Evolutionary conservation across 2,329 filamentous ascomycete species (phyloP), one percentile per base, ranked within the genome.

Genomic region (Ophiostoma ulmi): DNA sequence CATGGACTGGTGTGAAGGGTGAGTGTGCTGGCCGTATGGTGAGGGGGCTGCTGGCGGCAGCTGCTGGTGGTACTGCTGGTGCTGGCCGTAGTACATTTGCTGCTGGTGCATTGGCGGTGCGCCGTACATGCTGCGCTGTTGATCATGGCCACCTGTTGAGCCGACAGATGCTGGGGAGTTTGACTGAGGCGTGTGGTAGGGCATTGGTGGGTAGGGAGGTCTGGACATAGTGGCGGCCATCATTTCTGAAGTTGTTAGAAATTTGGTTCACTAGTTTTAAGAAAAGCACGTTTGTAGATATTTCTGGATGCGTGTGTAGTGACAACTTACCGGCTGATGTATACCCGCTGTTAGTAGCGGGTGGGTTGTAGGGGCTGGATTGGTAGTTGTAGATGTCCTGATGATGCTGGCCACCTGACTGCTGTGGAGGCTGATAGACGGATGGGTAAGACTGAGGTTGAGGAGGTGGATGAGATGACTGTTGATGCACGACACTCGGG

Each of bases 141-240:
- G 92, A 78, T 98, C 94, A 80, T 97, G 93, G 71, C 89, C 87
- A 71, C 93, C 92, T 31, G 93, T 90, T 44, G 94, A 97, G 74
- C 94, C 91, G 76, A 97, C 94, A 68, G 94, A 97, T 55, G 93
- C 92, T 67, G 94, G 94, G 70, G 94, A 97, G 80, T 94, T 97
- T 71, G 94, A 97, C 82, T 97, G 94, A 70, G 94, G 93, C 22
- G 94, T 96, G 80, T 97, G 92, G 79, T 97, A 97, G 41, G 85
- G 86, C 78, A 97, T 97, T 72, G 93, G 92, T 75, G 94, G 94
- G 79, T 96, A 97, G 66, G 89, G 87, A 76, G 90, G 88, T 80
- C 90, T 88, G 80, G 92, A 91, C 91, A 88, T 86, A 73, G 82
- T 82, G 76, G 87, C 84, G 81, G 89, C 90, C 85, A 87, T 90